Percentiles rank a stretch among this genome's conserved stretches.
phyloP scores from a whole-genome alignment of 2,329 filamentous ascomycete genomes.

The Rutstroemia sp. region DNA sequence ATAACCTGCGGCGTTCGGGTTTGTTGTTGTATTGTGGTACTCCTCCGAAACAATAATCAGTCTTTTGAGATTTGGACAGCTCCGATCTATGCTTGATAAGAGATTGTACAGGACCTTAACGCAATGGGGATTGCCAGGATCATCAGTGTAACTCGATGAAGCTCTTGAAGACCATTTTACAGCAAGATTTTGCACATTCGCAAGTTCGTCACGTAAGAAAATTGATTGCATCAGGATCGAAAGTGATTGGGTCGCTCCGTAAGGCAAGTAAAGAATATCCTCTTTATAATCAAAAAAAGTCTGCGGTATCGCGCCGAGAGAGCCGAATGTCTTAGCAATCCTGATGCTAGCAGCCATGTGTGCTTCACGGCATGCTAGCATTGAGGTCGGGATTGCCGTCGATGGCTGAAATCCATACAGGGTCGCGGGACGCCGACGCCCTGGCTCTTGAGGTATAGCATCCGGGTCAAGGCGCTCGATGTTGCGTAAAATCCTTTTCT shows the following conservation, averaged over 20 bases:
- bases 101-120: neutral
- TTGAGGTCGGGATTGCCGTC: neutral
- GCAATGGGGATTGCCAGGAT: neutral
- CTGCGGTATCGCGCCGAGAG: neutral
- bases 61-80: neutral
- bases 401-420: neutral
- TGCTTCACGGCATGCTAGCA: neutral
- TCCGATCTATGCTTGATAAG: neutral
- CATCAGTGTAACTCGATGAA: neutral
- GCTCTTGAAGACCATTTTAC: neutral
- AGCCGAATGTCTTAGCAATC: neutral
- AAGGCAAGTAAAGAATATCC: neutral
- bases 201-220: neutral
- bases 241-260: neutral
- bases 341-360: neutral
- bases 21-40: neutral
- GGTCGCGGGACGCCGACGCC: neutral
- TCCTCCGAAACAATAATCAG: neutral
- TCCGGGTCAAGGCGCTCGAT: neutral
- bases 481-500: neutral
- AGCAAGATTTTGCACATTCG: neutral
- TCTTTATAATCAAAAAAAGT: neutral
- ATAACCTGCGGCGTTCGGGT: neutral
- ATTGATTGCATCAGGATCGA: neutral
- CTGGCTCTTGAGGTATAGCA: neutral